Percentiles rank a stretch among this genome's conserved stretches.
Conservation (phyloP, 495 filamentous ascomycete genomes). For the Amphirosellinia nigrospora region DNA sequence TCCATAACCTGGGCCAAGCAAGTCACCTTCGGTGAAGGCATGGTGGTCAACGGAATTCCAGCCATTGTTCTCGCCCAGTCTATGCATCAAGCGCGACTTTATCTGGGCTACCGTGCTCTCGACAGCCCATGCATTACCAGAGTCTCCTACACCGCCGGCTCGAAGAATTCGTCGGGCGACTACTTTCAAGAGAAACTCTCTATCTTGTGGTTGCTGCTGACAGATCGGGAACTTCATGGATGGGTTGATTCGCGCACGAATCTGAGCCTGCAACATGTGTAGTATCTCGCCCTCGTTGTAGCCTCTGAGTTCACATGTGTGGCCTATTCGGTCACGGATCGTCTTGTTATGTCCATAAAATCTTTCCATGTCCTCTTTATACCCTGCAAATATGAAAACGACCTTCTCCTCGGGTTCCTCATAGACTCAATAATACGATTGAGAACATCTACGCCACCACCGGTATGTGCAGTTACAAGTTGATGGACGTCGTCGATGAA, state of each 20-base stretch:
- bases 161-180: not conserved
- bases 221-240: not conserved
- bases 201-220: not conserved
- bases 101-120: not conserved
- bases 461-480: not conserved
- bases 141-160: not conserved
- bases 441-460: not conserved
- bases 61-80: not conserved
- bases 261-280: not conserved
- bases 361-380: not conserved
- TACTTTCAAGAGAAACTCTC: not conserved
- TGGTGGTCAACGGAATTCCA: not conserved
- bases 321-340: not conserved
- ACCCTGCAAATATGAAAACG: not conserved
- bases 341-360: not conserved
- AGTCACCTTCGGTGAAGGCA: not conserved
- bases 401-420: not conserved
- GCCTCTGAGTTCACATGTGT: not conserved
- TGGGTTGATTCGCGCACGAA: not conserved
- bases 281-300: not conserved
- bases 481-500: not conserved
- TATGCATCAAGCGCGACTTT: not conserved
- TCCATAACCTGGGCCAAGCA: not conserved
- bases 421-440: not conserved
- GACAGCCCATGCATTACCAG: not conserved